These are phyloP conservation scores for Sporothrix variecibatus DNA, from an alignment of 2,329 filamentous ascomycete genomes.

Conservation along the genomic window DNA sequence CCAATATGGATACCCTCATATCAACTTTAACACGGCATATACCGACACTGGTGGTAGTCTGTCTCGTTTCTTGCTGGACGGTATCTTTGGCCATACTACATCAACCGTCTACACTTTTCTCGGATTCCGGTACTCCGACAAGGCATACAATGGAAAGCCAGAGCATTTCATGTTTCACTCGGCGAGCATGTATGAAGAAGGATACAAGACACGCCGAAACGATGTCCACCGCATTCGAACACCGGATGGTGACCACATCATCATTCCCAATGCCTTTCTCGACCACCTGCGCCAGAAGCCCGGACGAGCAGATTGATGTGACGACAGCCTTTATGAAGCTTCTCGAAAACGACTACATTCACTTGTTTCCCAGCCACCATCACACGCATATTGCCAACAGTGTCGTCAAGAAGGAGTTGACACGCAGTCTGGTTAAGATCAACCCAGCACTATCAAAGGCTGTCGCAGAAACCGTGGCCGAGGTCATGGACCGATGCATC, in stretches of 20 bases:
- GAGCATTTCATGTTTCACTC: neutral
- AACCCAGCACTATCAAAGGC: constrained; percentile 30
- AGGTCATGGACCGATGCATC: neutral
- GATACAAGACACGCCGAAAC: neutral
- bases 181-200: neutral
- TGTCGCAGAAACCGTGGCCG: neutral
- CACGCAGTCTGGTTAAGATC: constrained; percentile 22
- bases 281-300: neutral
- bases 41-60: neutral
- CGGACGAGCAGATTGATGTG: neutral
- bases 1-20: neutral
- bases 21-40: neutral
- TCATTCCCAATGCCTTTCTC: neutral
- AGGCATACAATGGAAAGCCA: neutral
- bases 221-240: neutral
- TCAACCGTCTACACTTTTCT: neutral
- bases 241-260: neutral
- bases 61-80: neutral
- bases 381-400: constrained; percentile 24
- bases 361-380: constrained; percentile 13
- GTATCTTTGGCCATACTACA: neutral
- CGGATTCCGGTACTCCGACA: neutral
- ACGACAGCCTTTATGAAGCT: neutral
- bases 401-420: constrained; percentile 25
- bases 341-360: neutral